These are phyloP conservation scores for Udeniomyces megalosporus DNA, from an alignment of 768 basidiomycete species.

Conservation along the genomic window DNA sequence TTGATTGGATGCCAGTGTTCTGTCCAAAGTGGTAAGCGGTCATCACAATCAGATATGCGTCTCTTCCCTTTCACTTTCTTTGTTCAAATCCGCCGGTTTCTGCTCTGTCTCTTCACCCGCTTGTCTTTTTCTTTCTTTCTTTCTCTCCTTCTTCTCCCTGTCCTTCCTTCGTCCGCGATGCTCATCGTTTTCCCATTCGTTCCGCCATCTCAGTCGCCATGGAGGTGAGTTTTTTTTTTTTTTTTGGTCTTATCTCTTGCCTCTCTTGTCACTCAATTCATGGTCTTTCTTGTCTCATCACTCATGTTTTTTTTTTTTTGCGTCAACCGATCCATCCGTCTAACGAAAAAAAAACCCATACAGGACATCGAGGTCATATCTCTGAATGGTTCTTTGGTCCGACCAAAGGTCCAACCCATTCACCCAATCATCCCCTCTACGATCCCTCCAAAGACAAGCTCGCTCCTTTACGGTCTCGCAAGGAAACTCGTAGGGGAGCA, in stretches of 20 bases:
- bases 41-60: background rate
- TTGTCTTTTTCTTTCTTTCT: background rate
- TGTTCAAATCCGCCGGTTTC: background rate
- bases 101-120: background rate
- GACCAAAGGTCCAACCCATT: background rate
- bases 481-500: background rate
- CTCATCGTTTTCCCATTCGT: no score
- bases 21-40: no score
- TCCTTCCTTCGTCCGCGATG: no score
- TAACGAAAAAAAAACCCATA: no score
- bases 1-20: background rate
- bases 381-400: background rate
- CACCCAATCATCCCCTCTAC: slow-evolving; percentile 3
- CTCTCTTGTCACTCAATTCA: background rate
- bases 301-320: background rate
- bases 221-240: background rate
- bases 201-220: no score
- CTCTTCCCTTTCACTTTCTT: background rate
- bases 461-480: background rate
- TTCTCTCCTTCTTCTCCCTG: background rate
- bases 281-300: background rate
- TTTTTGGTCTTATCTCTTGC: background rate
- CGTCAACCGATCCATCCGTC: no score
- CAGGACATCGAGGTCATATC: background rate
- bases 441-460: background rate